phyloP scores from a whole-genome alignment of 2,329 filamentous ascomycete species.

The Botrytis paeoniae region DNA sequence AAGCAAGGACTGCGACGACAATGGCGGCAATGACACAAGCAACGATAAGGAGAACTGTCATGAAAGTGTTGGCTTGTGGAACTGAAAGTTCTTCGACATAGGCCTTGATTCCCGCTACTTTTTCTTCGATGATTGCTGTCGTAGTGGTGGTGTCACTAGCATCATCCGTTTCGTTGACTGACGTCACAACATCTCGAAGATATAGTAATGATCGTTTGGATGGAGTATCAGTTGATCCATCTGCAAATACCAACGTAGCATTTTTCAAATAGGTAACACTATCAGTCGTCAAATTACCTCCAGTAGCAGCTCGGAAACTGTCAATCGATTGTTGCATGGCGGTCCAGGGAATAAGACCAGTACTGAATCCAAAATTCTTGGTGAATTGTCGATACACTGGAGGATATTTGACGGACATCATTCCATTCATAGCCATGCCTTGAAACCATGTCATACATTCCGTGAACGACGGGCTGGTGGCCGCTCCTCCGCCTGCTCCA shows the following conservation, averaged over 20 bases:
- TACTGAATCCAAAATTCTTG: constrained; percentile 92
- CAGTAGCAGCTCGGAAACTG: constrained; percentile 73
- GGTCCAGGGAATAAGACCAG: constrained; percentile 80
- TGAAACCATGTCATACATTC: constrained; percentile 91
- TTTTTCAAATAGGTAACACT: constrained; percentile 74
- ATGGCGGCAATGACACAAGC: constrained; percentile 83
- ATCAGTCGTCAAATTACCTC: constrained; percentile 80
- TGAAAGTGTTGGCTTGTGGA: constrained; percentile 87
- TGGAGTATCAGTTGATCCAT: constrained; percentile 52
- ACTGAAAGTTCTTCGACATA: constrained; percentile 83
- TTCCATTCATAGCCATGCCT: constrained; percentile 90
- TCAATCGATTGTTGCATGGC: constrained; percentile 79
- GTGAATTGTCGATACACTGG: constrained; percentile 83
- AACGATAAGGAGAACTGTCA: constrained; percentile 88
- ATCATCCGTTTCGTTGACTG: constrained; percentile 41
- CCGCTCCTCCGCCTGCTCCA: constrained; percentile 52
- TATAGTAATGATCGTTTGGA: constrained; percentile 58
- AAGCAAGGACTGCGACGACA: constrained; percentile 78
- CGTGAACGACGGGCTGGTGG: constrained; percentile 77
- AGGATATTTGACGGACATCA: constrained; percentile 89
- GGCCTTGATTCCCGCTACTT: constrained; percentile 73
- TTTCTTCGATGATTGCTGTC: constrained; percentile 42
- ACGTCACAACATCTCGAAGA: constrained; percentile 52
- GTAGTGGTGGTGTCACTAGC: constrained; percentile 26
- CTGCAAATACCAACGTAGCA: constrained; percentile 68